Evolutionary conservation across 805 yeast genomes (phyloP).

Genomic region (Zygosaccharomyces pseudorouxii): DNA sequence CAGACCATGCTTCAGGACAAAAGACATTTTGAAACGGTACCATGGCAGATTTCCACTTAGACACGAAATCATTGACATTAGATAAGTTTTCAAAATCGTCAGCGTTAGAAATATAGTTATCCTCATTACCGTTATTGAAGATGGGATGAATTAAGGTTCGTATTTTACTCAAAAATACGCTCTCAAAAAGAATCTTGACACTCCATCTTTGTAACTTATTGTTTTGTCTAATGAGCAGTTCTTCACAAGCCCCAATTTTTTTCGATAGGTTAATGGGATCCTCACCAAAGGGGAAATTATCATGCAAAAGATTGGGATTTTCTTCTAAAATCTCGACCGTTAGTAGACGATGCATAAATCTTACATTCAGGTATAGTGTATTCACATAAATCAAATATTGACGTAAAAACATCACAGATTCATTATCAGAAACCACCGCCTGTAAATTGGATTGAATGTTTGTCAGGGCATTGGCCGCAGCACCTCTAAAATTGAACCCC

Average conservation of each 20-base stretch:
- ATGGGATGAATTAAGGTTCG: constrained; percentile 43
- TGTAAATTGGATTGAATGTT: constrained; percentile 36
- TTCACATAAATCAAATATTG: constrained; percentile 67
- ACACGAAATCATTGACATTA: constrained; percentile 47
- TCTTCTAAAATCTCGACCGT: constrained; percentile 33
- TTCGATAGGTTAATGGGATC: constrained; percentile 31
- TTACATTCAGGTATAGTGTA: constrained; percentile 59
- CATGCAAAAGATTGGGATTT: constrained; percentile 30
- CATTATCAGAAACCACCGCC: constrained; percentile 32
- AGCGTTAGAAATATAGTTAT: constrained; percentile 27
- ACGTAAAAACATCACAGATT: constrained; percentile 40
- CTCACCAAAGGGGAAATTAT: constrained; percentile 38
- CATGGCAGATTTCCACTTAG: constrained; percentile 60
- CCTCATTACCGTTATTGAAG: constrained; percentile 23
- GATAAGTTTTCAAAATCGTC: constrained; percentile 37
- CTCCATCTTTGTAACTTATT: constrained; percentile 37
- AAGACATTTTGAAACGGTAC: constrained; percentile 60
- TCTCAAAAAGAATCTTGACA: constrained; percentile 41
- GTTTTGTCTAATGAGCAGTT: constrained; percentile 26
- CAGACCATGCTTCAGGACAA: constrained; percentile 48
- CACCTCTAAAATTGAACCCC: constrained; percentile 34
- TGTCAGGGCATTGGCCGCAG: constrained; percentile 41
- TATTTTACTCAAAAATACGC: constrained; percentile 35
- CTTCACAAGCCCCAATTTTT: constrained; percentile 26
- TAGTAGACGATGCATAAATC: constrained; percentile 52